phyloP scores from a whole-genome alignment of 2,329 filamentous ascomycete species.

The Microascus cirrosus region DNA sequence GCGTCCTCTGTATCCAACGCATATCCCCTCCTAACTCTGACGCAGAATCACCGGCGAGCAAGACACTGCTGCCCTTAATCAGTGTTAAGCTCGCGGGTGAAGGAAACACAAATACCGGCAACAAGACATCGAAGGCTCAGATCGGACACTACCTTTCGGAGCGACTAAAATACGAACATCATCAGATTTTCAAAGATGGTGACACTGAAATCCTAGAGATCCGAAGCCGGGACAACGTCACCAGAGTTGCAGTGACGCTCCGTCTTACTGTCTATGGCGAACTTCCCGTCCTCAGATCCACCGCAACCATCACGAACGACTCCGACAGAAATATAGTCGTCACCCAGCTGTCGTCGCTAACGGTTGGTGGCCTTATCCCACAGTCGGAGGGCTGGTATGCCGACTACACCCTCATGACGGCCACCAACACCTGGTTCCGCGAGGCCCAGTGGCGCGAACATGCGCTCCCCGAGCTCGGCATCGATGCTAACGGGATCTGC shows the following conservation, averaged over 20 bases:
- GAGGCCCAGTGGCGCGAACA: conserved; percentile 19
- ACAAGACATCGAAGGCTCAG: conserved; percentile 16
- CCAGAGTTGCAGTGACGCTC: conserved; percentile 9
- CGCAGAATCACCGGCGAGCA: not conserved
- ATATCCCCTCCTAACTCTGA: not conserved
- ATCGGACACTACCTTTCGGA: conserved; percentile 12
- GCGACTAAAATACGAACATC: conserved; percentile 13
- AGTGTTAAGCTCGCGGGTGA: conserved; percentile 14
- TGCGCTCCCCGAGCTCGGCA: conserved; percentile 14
- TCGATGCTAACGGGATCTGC: conserved; percentile 15
- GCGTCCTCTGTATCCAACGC: not conserved
- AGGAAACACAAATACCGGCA: conserved; percentile 9
- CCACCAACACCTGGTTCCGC: conserved; percentile 19
- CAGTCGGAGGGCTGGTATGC: conserved; percentile 11
- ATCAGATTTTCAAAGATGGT: conserved; percentile 3
- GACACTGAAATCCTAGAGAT: conserved; percentile 10
- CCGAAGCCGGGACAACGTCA: conserved; percentile 8
- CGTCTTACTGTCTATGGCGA: conserved; percentile 11
- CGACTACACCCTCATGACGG: conserved; percentile 12
- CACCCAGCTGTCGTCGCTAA: conserved; percentile 13
- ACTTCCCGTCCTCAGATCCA: conserved; percentile 11
- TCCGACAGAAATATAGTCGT: conserved; percentile 1
- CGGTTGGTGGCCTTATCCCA: conserved; percentile 10
- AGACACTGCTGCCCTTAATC: conserved; percentile 8
- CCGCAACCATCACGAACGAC: conserved; percentile 12